A percentile compares a stretch with the other conserved stretches of the same genome.
Conservation (phyloP, 2,329 filamentous ascomycete genomes). For the Sclerotinia sclerotiorum region DNA sequence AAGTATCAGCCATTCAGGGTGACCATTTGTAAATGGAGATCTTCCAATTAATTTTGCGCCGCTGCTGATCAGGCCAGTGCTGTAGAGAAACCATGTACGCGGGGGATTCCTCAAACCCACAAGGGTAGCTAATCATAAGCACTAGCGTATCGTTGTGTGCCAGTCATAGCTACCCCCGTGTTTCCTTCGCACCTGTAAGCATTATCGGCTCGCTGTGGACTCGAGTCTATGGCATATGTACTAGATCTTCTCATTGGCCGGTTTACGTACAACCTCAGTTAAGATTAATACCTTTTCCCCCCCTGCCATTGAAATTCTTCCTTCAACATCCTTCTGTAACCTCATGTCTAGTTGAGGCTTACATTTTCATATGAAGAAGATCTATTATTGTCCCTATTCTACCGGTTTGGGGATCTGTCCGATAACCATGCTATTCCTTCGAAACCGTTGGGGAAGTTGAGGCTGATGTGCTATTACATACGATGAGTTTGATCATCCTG, state of each 20-base stretch:
- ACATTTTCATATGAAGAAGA: neutral
- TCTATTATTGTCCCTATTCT: slow-evolving; percentile 8
- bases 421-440: slow-evolving; percentile 3
- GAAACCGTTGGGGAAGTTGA: neutral
- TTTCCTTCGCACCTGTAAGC: neutral
- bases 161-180: neutral
- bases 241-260: neutral
- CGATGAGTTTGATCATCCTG: slow-evolving; percentile 18
- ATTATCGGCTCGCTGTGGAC: neutral
- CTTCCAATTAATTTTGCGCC: neutral
- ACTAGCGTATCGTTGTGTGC: neutral
- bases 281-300: neutral
- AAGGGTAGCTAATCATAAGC: neutral
- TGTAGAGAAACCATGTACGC: neutral
- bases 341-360: slow-evolving; percentile 2
- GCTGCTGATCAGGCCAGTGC: neutral
- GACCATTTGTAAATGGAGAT: neutral
- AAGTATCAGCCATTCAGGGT: neutral
- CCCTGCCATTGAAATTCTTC: slow-evolving; percentile 10
- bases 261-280: slow-evolving; percentile 5
- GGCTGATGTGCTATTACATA: slow-evolving; percentile 8
- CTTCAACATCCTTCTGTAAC: slow-evolving; percentile 24
- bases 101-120: neutral
- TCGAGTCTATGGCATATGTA: neutral
- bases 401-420: neutral